These are phyloP conservation scores for Glycyrrhiza uralensis DNA, from an alignment of 306 rosid genomes.

Conservation along the genomic window DNA sequence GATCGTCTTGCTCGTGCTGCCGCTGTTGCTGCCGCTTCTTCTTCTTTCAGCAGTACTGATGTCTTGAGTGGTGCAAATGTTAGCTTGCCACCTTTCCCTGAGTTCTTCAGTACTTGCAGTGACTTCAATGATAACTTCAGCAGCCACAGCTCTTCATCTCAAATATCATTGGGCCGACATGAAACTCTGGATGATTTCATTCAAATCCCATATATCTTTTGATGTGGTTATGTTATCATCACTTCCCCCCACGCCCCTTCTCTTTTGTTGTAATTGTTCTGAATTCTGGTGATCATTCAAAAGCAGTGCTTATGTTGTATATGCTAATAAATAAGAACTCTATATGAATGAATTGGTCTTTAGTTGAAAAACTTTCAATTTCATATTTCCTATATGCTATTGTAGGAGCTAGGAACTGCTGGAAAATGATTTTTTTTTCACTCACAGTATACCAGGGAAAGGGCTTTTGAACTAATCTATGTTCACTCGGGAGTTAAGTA, in stretches of 20 bases:
- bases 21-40: slow-evolving; percentile 11
- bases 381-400: not conserved
- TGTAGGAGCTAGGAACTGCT: not conserved
- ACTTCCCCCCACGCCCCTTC: not conserved
- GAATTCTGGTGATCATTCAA: slow-evolving; percentile 9
- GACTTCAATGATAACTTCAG: slow-evolving; percentile 49
- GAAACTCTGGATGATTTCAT: slow-evolving; percentile 49
- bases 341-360: not conserved
- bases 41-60: not conserved
- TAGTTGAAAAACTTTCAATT: not conserved
- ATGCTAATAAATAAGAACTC: slow-evolving; percentile 25
- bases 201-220: slow-evolving; percentile 57
- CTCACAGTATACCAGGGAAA: too few relatives aligned
- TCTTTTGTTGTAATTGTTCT: slow-evolving; percentile 14
- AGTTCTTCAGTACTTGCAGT: slow-evolving; percentile 34
- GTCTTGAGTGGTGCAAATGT: slow-evolving; percentile 28
- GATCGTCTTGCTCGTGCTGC: slow-evolving; percentile 73
- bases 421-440: not conserved
- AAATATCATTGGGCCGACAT: slow-evolving; percentile 37
- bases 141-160: slow-evolving; percentile 40
- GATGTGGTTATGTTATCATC: too few relatives aligned
- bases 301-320: slow-evolving; percentile 13
- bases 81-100: slow-evolving; percentile 42
- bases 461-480: too few relatives aligned
- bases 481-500: too few relatives aligned